phyloP scores from a whole-genome alignment of 2,329 filamentous ascomycete species.

The Tolypocladium endophyticum region DNA sequence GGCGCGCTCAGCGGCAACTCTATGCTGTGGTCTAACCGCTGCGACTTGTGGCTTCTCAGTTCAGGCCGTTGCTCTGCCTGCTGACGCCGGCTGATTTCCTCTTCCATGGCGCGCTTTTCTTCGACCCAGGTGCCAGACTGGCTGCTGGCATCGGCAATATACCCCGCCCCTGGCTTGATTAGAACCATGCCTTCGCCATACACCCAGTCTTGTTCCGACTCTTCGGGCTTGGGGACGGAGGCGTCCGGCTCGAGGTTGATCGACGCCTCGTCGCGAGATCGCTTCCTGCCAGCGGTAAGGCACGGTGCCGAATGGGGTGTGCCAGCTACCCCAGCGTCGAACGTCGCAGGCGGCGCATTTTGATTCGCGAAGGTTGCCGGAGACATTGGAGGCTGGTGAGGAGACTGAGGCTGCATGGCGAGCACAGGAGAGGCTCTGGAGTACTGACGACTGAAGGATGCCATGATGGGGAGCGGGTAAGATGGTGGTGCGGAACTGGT shows the following conservation, averaged over 20 bases:
- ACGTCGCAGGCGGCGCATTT: constrained; percentile 12
- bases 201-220: constrained; percentile 53
- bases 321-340: constrained; percentile 8
- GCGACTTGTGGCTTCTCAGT: constrained; percentile 54
- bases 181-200: constrained; percentile 65
- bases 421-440: constrained; percentile 34
- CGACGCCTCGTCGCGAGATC: constrained; percentile 63
- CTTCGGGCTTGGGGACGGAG: constrained; percentile 30
- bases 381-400: constrained; percentile 20
- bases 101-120: constrained; percentile 47
- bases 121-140: constrained; percentile 67
- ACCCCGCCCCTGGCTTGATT: constrained; percentile 52
- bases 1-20: constrained; percentile 10
- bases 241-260: constrained; percentile 54
- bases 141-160: constrained; percentile 46
- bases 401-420: constrained; percentile 23
- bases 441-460: constrained; percentile 31
- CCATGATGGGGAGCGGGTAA: constrained; percentile 21
- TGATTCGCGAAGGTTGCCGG: constrained; percentile 18
- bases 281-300: constrained; percentile 51
- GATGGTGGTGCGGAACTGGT: constrained; percentile 6
- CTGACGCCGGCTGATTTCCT: constrained; percentile 33
- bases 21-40: constrained; percentile 40
- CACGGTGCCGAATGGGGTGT: constrained; percentile 16
- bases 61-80: constrained; percentile 35